Evolutionary conservation across 2,329 filamentous ascomycete species (phyloP).

Genomic region (Paradendryphiella salina): DNA sequence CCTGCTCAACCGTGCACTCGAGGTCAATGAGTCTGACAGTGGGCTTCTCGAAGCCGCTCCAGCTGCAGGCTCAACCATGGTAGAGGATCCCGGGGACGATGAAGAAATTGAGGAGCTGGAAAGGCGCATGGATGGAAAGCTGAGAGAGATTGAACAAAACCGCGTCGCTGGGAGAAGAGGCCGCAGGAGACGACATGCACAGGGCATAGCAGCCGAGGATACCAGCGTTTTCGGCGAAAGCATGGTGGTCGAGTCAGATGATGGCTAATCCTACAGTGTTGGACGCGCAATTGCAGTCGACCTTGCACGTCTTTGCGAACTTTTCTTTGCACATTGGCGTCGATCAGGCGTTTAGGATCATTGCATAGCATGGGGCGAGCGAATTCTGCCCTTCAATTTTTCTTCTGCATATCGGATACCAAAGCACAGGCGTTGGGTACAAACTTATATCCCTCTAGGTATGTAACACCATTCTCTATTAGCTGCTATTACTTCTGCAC

Average conservation of each 20-base stretch:
- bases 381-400: background rate
- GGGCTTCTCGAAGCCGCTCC: constrained; percentile 3
- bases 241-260: constrained; percentile 62
- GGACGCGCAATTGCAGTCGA: background rate
- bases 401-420: too few relatives aligned
- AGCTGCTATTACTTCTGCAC: too few relatives aligned
- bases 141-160: constrained; percentile 53
- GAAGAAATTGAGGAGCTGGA: constrained; percentile 58
- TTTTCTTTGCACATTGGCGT: background rate
- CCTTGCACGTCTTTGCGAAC: background rate
- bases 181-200: constrained; percentile 51
- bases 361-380: constrained; percentile 9
- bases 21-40: constrained; percentile 47
- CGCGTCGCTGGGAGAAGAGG: constrained; percentile 60
- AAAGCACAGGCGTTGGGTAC: too few relatives aligned
- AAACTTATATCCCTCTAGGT: too few relatives aligned
- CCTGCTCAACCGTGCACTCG: constrained; percentile 68
- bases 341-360: background rate
- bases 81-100: constrained; percentile 21
- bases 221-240: constrained; percentile 50
- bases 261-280: constrained; percentile 15
- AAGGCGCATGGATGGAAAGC: constrained; percentile 54
- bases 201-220: constrained; percentile 50
- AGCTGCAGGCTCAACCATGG: background rate
- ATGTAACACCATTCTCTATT: too few relatives aligned